Evolutionary conservation across 306 rosid genomes (phyloP).

Genomic region (Mucuna pruriens): DNA sequence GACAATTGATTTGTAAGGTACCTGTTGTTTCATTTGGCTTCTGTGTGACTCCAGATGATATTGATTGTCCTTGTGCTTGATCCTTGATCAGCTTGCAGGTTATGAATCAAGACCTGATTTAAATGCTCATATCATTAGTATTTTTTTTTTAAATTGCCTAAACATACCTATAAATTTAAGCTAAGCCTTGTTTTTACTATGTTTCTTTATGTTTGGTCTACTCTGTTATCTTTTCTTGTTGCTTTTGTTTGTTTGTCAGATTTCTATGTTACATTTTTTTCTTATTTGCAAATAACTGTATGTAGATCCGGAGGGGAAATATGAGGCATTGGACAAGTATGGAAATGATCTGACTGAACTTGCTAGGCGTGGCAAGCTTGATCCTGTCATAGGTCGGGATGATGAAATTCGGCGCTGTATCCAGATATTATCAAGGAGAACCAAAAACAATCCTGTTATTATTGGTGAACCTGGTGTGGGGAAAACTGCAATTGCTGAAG

Average conservation of each 20-base stretch:
- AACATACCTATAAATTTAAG: not conserved
- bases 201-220: not conserved
- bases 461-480: conserved; percentile 99
- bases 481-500: conserved; percentile 99
- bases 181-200: not conserved
- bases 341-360: conserved; percentile 95
- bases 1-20: not conserved
- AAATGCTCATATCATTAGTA: not conserved
- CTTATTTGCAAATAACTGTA: conserved; percentile 19
- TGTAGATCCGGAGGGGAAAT: conserved; percentile 94
- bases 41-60: not conserved
- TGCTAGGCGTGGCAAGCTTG: conserved; percentile 95
- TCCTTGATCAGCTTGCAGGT: conserved; percentile 26
- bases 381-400: conserved; percentile 97
- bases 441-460: conserved; percentile 95
- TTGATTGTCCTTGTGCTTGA: conserved; percentile 13
- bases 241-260: conserved; percentile 10
- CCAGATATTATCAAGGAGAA: conserved; percentile 91
- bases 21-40: conserved; percentile 22
- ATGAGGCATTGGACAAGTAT: conserved; percentile 85
- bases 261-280: not conserved
- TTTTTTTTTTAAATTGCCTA: not conserved
- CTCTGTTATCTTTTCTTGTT: conserved; percentile 15
- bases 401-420: conserved; percentile 96
- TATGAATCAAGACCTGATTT: conserved; percentile 5